Percentiles rank a stretch among this genome's conserved stretches.
Evolutionary conservation across 1,139 yeast genomes (phyloP).

Genomic region (Candida sp.): DNA sequence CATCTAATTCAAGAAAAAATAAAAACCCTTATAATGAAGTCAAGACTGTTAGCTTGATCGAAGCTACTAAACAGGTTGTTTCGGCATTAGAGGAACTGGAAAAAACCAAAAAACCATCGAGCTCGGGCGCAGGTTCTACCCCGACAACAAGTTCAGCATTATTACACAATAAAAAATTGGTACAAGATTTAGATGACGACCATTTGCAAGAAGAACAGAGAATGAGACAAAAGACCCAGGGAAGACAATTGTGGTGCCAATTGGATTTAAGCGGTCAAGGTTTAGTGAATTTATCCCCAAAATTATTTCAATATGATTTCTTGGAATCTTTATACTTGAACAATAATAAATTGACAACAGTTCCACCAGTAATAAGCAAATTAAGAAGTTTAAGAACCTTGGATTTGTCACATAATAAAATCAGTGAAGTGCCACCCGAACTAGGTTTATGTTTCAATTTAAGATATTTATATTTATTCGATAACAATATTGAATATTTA

Average conservation of each 20-base stretch:
- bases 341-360: slow-evolving; percentile 69
- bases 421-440: slow-evolving; percentile 73
- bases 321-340: slow-evolving; percentile 83
- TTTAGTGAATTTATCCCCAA: slow-evolving; percentile 63
- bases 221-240: slow-evolving; percentile 65
- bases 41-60: slow-evolving; percentile 47
- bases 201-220: slow-evolving; percentile 76
- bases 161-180: slow-evolving; percentile 60
- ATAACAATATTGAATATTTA: slow-evolving; percentile 70
- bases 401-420: slow-evolving; percentile 78
- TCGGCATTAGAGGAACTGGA: slow-evolving; percentile 43
- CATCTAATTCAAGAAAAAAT: slow-evolving; percentile 66
- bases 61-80: slow-evolving; percentile 51
- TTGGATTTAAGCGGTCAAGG: slow-evolving; percentile 93
- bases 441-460: slow-evolving; percentile 80
- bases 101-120: slow-evolving; percentile 20
- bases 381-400: slow-evolving; percentile 76
- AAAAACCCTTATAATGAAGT: slow-evolving; percentile 44
- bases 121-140: slow-evolving; percentile 15
- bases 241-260: slow-evolving; percentile 90
- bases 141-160: slow-evolving; percentile 39
- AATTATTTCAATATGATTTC: slow-evolving; percentile 78
- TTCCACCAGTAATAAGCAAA: slow-evolving; percentile 71
- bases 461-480: slow-evolving; percentile 82
- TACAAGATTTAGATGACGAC: slow-evolving; percentile 62